Percentiles rank a stretch among this genome's conserved stretches.
Evolutionary conservation across 2,329 filamentous ascomycete genomes (phyloP).

Genomic region (Aspergillus sp.): DNA sequence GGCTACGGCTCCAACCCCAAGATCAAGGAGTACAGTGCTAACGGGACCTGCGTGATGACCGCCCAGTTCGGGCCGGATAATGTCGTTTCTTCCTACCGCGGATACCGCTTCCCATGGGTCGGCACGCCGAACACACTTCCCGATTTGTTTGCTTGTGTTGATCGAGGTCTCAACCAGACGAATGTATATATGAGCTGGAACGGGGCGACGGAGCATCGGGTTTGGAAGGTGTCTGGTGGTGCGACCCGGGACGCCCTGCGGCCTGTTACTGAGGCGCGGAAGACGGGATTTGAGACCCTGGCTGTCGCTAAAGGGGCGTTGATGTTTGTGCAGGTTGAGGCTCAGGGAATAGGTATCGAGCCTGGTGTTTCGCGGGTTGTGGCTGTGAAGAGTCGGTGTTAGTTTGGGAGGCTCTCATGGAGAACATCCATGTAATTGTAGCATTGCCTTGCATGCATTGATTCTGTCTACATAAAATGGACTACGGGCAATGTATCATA

Average conservation of each 20-base stretch:
- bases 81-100: constrained; percentile 29
- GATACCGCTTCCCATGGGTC: constrained; percentile 18
- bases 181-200: constrained; percentile 39
- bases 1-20: constrained; percentile 30
- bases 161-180: constrained; percentile 3
- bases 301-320: not conserved
- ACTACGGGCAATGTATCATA: too few relatives aligned
- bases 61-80: constrained; percentile 27
- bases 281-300: constrained; percentile 1
- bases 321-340: not conserved
- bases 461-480: too few relatives aligned
- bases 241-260: not conserved
- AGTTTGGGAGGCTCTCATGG: not conserved
- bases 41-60: constrained; percentile 26
- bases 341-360: not conserved
- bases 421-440: not conserved
- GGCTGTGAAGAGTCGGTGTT: not conserved
- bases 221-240: not conserved
- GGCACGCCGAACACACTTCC: constrained; percentile 20
- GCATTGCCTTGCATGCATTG: too few relatives aligned
- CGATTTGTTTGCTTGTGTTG: constrained; percentile 8
- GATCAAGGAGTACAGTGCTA: constrained; percentile 29
- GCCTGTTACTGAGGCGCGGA: not conserved
- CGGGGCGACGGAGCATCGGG: constrained; percentile 31
- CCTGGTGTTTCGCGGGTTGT: not conserved